phyloP scores from a whole-genome alignment of 2,329 filamentous ascomycete species.

The Paradendryphiella salina region DNA sequence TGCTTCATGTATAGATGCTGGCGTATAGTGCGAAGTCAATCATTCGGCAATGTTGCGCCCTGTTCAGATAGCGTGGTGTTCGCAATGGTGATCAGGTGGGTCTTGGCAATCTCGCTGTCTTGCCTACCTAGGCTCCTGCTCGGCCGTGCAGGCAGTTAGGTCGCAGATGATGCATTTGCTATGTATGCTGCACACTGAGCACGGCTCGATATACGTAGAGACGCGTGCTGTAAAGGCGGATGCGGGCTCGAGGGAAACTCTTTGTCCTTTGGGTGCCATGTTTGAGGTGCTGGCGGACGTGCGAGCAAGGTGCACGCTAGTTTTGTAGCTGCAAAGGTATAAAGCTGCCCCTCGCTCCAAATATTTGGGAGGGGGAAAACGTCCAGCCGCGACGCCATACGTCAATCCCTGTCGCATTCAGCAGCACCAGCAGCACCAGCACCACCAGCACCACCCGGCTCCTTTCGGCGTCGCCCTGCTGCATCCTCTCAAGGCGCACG shows the following conservation, averaged over 20 bases:
- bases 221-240: background rate
- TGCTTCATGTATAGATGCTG: background rate
- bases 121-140: background rate
- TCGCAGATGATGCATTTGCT: background rate
- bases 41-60: background rate
- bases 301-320: conserved; percentile 11
- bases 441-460: background rate
- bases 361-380: conserved; percentile 13
- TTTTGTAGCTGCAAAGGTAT: conserved; percentile 15
- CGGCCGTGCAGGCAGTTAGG: background rate
- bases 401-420: conserved; percentile 19
- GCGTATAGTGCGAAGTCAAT: background rate
- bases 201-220: background rate
- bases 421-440: too few relatives aligned
- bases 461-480: too few relatives aligned
- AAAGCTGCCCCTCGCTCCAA: conserved; percentile 17
- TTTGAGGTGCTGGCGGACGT: conserved; percentile 9
- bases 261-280: conserved; percentile 6
- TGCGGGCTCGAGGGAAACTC: background rate
- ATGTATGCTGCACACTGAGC: background rate
- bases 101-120: conserved; percentile 2
- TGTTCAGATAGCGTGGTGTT: background rate
- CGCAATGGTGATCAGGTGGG: background rate
- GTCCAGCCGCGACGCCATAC: conserved; percentile 23
- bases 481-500: too few relatives aligned